Conservation (phyloP, 129 eudicot genomes). For the Flaveria robusta region DNA sequence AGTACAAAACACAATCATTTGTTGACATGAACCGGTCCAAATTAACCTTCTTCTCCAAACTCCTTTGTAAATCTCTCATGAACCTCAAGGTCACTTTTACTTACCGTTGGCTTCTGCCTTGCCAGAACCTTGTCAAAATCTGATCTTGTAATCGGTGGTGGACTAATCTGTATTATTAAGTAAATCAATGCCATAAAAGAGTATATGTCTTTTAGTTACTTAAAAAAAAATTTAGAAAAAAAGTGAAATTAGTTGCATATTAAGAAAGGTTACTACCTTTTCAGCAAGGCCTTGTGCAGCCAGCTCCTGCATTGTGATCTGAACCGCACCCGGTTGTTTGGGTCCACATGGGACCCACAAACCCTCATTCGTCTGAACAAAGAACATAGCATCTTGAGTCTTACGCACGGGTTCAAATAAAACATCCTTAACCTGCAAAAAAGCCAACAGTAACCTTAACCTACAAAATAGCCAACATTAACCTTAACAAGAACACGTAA, state of each 20-base stretch:
- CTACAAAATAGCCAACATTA: background rate
- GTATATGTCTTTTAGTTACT: background rate
- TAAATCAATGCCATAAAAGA: background rate
- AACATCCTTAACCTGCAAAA: conserved; percentile 82
- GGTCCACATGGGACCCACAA: conserved; percentile 96
- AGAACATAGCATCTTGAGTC: conserved; percentile 95
- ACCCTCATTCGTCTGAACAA: conserved; percentile 59
- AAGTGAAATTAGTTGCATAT: too few species aligned
- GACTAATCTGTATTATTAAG: conserved; percentile 57
- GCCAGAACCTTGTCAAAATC: conserved; percentile 87
- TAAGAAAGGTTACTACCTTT: conserved; percentile 43
- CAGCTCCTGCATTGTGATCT: conserved; percentile 91
- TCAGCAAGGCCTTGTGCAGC: conserved; percentile 82
- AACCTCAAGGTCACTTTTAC: conserved; percentile 79
- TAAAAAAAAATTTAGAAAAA: too few species aligned
- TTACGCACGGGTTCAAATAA: conserved; percentile 92
- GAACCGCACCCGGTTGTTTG: conserved; percentile 84
- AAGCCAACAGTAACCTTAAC: background rate
- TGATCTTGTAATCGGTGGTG: conserved; percentile 74
- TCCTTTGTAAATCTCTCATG: conserved; percentile 91
- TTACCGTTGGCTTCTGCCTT: conserved; percentile 25
- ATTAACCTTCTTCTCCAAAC: conserved; percentile 95
- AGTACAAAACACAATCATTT: background rate
- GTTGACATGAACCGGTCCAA: conserved; percentile 15
- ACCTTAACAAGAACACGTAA: background rate